Conservation (phyloP, 2,329 filamentous ascomycete species). For the Hymenoscyphus linearis region DNA sequence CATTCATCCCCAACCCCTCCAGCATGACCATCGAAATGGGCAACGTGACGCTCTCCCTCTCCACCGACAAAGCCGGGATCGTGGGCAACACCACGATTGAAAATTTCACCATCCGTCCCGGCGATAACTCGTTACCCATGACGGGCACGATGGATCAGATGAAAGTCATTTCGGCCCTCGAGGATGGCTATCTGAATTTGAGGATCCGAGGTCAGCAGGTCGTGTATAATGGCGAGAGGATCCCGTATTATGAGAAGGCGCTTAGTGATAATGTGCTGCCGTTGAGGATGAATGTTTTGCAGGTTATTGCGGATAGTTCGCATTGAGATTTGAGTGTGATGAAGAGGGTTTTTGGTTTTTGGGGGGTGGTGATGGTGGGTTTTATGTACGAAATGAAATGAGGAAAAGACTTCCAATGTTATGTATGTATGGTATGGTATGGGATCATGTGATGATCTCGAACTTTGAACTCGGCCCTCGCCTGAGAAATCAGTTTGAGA, state of each 20-base stretch:
- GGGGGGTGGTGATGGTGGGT: neutral
- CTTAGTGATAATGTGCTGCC: conserved; percentile 41
- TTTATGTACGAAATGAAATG: too few relatives aligned
- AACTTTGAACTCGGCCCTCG: too few relatives aligned
- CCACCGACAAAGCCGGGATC: conserved; percentile 31
- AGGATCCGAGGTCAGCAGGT: conserved; percentile 44
- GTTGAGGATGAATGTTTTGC: conserved; percentile 40
- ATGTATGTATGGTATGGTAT: too few relatives aligned
- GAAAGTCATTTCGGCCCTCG: conserved; percentile 28
- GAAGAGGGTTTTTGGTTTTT: neutral
- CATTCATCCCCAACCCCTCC: conserved; percentile 55
- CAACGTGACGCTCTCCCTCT: conserved; percentile 51
- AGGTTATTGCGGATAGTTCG: conserved; percentile 29
- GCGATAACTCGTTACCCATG: conserved; percentile 47
- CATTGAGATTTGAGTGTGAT: neutral
- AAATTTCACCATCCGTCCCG: conserved; percentile 48
- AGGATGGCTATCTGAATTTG: conserved; percentile 43
- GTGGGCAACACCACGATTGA: conserved; percentile 47
- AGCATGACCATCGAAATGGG: conserved; percentile 52
- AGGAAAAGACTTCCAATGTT: too few relatives aligned
- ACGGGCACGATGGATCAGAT: conserved; percentile 42
- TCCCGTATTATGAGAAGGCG: conserved; percentile 50
- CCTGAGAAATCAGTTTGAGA: too few relatives aligned
- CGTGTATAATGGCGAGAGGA: conserved; percentile 41
- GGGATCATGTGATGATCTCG: too few relatives aligned